Conservation (phyloP, 2,329 filamentous ascomycete species). For the Alternaria ethzedia region DNA sequence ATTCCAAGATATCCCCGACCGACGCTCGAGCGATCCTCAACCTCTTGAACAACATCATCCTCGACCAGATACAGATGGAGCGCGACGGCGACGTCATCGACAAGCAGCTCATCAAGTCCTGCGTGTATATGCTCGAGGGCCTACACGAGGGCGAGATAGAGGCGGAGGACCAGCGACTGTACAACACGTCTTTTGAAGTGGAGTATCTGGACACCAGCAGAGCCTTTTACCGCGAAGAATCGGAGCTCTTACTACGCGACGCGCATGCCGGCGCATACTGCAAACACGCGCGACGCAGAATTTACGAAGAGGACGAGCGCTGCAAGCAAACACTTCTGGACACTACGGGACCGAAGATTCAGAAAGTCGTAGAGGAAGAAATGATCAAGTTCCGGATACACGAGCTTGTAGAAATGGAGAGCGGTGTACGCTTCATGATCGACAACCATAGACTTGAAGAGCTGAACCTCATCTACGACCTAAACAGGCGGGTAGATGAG, state of each 20-base stretch:
- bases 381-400: constrained; percentile 78
- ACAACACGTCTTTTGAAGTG: constrained; percentile 81
- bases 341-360: constrained; percentile 74
- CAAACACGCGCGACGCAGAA: constrained; percentile 72
- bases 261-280: constrained; percentile 85
- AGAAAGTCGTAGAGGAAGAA: constrained; percentile 77
- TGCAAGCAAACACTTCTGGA: constrained; percentile 82
- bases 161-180: constrained; percentile 79
- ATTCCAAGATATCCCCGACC: constrained; percentile 58
- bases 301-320: constrained; percentile 81
- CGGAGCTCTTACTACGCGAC: constrained; percentile 73
- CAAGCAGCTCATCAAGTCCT: constrained; percentile 78
- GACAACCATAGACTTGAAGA: constrained; percentile 85
- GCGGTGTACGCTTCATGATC: constrained; percentile 86
- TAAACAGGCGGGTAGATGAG: constrained; percentile 78
- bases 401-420: constrained; percentile 86
- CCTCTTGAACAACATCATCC: constrained; percentile 79
- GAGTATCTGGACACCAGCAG: constrained; percentile 74
- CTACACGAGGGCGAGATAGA: constrained; percentile 84
- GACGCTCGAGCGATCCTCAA: constrained; percentile 66
- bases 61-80: constrained; percentile 93
- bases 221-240: constrained; percentile 78
- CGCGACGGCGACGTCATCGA: constrained; percentile 89
- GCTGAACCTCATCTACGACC: constrained; percentile 78
- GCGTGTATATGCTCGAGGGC: constrained; percentile 86